Evolutionary conservation across 192 early-diverging fungal species (phyloP), one percentile per base, ranked within the genome.

Genomic region (Gaertneriomyces sp.): DNA sequence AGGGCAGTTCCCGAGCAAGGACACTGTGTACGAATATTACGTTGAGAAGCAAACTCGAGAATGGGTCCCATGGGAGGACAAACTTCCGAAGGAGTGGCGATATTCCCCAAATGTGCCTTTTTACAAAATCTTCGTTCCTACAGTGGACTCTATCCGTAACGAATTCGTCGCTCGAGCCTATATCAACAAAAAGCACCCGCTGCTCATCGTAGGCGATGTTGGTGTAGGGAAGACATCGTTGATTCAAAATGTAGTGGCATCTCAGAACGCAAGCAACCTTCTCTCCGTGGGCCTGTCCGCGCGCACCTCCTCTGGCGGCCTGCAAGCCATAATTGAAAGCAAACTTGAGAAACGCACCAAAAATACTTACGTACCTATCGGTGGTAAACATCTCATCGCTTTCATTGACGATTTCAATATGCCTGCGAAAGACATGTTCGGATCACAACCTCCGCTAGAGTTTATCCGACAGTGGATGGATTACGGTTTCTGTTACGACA

Each of bases 371-470:
- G 83, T 82, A 7, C 80, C 83, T 14, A 75, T 76, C 16, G 80
- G 78, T 14, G 83, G 83, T 10, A 85, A 85, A 53, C 75, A 77
- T 42, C 61, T 85, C 4, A 66, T 84, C 9, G 43, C 72, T 4
- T 85, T 85, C 58, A 78, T 85, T 50, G 83, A 85, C 62, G 82
- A 85, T 64, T 71, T 85, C 61, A 85, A 85, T 65, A 85, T 85
- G 83, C 83, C 83, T 5, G 64, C 74, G 71, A 82, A 82, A 49
- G 83, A 85, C 56, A 85, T 82, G 2, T 85, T 83, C 54, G 82
- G 82, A 38, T 85, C 83, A 2, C 83, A 85, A 68, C 83, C 83
- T 44, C 83, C 83, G 19, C 62, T 85, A 12, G 79, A 85, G 63
- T 60, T 85, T 20, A 77, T 85, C 38, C 61, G 76, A 14, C 81